Conservation (phyloP, 2,329 filamentous ascomycete species). For the Sporothrix brasiliensis region DNA sequence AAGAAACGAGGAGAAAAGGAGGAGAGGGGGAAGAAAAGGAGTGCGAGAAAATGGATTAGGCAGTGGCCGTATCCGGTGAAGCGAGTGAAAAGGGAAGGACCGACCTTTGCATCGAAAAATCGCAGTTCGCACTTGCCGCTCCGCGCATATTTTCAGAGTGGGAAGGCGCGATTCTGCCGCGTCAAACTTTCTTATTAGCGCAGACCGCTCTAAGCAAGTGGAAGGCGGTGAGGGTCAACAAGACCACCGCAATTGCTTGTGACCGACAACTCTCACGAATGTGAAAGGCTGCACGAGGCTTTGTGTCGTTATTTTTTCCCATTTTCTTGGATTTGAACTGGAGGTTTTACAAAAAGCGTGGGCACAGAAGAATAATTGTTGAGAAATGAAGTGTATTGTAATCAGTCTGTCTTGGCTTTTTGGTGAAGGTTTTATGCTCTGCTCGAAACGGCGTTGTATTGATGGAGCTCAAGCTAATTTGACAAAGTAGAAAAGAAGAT, state of each 20-base stretch:
- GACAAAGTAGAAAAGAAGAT: too few relatives aligned
- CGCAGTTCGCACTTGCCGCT: slow-evolving; percentile 13
- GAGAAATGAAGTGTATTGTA: too few relatives aligned
- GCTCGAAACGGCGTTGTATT: too few relatives aligned
- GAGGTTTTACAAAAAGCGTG: too few relatives aligned
- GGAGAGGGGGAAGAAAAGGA: not conserved
- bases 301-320: too few relatives aligned
- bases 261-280: not conserved
- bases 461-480: too few relatives aligned
- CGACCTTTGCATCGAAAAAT: slow-evolving; percentile 11
- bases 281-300: not conserved
- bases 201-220: not conserved
- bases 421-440: too few relatives aligned
- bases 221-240: slow-evolving; percentile 16
- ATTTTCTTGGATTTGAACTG: not conserved
- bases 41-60: not conserved
- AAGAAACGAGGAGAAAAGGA: not conserved
- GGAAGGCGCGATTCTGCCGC: slow-evolving; percentile 25
- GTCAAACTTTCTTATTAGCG: not conserved
- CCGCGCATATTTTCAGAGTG: slow-evolving; percentile 22
- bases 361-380: too few relatives aligned
- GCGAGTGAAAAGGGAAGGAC: slow-evolving; percentile 7
- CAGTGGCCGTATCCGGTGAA: not conserved
- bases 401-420: too few relatives aligned
- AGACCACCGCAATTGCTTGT: not conserved